Evolutionary conservation across 75 land plant species (phyloP), one percentile per base, ranked within the genome.

Genomic region (Picea glauca): DNA sequence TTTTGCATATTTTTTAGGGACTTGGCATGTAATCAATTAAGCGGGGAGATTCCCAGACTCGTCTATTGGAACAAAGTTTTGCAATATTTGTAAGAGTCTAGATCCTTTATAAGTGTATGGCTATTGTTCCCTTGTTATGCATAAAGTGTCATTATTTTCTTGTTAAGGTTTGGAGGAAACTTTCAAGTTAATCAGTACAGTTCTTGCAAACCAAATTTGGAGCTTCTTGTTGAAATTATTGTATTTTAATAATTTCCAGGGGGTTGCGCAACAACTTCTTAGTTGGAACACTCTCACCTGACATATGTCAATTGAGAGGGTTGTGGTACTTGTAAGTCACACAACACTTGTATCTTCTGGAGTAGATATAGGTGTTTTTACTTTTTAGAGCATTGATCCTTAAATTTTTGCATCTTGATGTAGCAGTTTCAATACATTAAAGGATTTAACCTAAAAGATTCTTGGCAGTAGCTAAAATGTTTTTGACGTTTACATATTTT

Each of bases 11-110:
- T 35, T n/a, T 35, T 5, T 74, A 96, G 99, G 79, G 99, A 96
- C 76, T 70, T 96, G 78, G 98, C 96, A 13, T 90, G 89, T 70
- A 96, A 96, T 78, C 87, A 87, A 70, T 72, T 96, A 40, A 90
- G 84, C 68, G 98, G 99, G 56, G 93, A 95, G 62, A 96, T 96
- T 60, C 99, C 99, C 1, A 84, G 93, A 65, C 89, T 96, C 4
- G 85, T 96, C 40, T 96, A 92, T 74, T 96, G 99, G 99, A 96
- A 94, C 87, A 95, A 96, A 87, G 93, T 93, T 32, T 58, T 96
- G 40, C 95, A 96, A 62, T 96, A 92, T 82, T 82, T 96, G 99
- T 96, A 76, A 92, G 92, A 78, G n/a, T 67, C 7, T 67, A 14
- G 66, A 63, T 63, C 32, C 66, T 31, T 63, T 31, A 31, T 35